Conservation (phyloP, 371 early-diverging fungal species). For the Apophysomyces sp. region DNA sequence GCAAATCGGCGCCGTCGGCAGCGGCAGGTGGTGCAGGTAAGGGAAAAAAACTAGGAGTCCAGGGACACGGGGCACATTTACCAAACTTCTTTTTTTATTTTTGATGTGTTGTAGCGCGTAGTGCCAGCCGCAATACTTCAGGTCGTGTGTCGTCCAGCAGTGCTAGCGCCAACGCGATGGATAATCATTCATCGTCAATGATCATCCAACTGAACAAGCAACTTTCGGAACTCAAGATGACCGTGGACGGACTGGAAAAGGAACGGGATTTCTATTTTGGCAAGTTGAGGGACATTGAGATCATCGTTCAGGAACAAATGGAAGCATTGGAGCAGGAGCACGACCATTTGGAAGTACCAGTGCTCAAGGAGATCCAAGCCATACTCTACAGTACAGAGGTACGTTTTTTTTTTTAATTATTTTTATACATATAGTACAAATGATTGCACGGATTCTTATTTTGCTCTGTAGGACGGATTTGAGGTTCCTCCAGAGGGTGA, state of each 20-base stretch:
- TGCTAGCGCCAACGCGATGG: constrained; percentile 18
- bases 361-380: constrained; percentile 76
- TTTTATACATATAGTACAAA: neutral
- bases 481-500: constrained; percentile 46
- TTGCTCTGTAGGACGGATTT: constrained; percentile 37
- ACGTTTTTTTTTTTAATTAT: neutral
- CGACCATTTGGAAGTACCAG: constrained; percentile 21
- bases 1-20: constrained; percentile 4
- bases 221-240: constrained; percentile 70
- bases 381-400: constrained; percentile 86
- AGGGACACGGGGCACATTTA: neutral
- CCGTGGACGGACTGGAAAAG: constrained; percentile 85
- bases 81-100: neutral
- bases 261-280: constrained; percentile 94
- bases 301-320: constrained; percentile 76
- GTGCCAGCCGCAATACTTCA: constrained; percentile 21
- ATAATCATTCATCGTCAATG: constrained; percentile 37
- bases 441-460: neutral
- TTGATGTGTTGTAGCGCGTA: constrained; percentile 13
- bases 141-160: constrained; percentile 24
- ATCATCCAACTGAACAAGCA: constrained; percentile 70
- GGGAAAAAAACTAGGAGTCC: constrained; percentile 8
- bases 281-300: constrained; percentile 91
- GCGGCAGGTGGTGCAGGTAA: constrained; percentile 22
- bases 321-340: constrained; percentile 43